A percentile compares a stretch with the other conserved stretches of the same genome.
Conservation (phyloP, 106 monocot species). For the Dactylorhiza incarnata region DNA sequence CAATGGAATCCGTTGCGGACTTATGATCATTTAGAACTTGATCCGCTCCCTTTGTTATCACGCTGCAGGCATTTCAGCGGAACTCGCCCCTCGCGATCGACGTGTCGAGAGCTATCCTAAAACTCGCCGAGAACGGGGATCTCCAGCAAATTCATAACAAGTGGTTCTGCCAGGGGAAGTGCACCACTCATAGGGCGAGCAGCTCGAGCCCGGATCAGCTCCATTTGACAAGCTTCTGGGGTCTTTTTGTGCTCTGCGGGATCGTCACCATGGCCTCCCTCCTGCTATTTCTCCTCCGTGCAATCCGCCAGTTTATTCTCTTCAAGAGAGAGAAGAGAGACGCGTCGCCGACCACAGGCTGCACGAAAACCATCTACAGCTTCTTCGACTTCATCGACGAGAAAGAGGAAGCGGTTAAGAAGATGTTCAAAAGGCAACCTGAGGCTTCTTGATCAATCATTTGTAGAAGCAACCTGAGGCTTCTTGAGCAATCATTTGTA, state of each 20-base stretch:
- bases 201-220: conserved; percentile 33
- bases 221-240: conserved; percentile 48
- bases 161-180: conserved; percentile 41
- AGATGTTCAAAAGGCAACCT: conserved; percentile 20
- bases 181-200: conserved; percentile 4
- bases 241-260: conserved; percentile 56
- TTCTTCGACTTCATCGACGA: conserved; percentile 46
- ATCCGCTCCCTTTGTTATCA: not conserved
- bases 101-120: conserved; percentile 60
- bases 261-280: conserved; percentile 23
- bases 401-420: conserved; percentile 44
- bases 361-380: conserved; percentile 13
- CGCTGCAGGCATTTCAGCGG: conserved; percentile 54
- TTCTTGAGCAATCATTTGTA: not conserved
- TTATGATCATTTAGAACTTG: not conserved
- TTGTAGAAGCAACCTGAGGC: not conserved
- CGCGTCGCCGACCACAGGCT: conserved; percentile 7
- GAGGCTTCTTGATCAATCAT: not conserved
- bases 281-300: conserved; percentile 34
- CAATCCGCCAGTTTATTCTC: conserved; percentile 38
- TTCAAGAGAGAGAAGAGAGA: conserved; percentile 14
- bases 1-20: too few relatives aligned
- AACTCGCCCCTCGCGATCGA: conserved; percentile 58
- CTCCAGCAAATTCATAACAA: conserved; percentile 64
- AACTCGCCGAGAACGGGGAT: conserved; percentile 65